A percentile compares a stretch with the other conserved stretches of the same genome.
phyloP scores from a whole-genome alignment of 306 rosid species.

The Ceratonia siliqua region DNA sequence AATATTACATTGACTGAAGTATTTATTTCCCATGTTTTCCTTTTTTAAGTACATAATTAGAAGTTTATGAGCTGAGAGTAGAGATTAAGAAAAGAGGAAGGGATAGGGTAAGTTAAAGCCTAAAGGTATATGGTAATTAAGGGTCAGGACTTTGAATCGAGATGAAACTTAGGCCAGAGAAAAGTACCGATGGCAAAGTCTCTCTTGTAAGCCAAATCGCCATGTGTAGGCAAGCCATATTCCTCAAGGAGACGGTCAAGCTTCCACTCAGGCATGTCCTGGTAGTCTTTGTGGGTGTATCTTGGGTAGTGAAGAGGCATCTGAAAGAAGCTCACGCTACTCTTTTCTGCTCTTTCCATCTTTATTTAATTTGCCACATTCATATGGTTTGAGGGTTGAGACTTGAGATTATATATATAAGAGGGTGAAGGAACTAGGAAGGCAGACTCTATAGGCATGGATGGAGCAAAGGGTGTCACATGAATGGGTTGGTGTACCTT shows the following conservation, averaged over 20 bases:
- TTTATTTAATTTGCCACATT: too few relatives aligned
- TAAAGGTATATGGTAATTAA: too few relatives aligned
- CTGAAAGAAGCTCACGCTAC: constrained; percentile 49
- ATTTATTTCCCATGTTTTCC: too few relatives aligned
- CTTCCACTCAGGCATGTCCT: constrained; percentile 82
- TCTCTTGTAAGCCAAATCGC: constrained; percentile 72
- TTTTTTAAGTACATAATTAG: too few relatives aligned
- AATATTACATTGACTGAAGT: not conserved
- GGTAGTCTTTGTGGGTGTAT: constrained; percentile 68
- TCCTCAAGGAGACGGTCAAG: constrained; percentile 66
- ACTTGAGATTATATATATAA: too few relatives aligned
- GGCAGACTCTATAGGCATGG: constrained; percentile 50
- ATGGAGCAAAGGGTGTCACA: constrained; percentile 49
- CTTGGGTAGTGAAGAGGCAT: constrained; percentile 86
- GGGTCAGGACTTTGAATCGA: not conserved
- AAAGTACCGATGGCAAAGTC: constrained; percentile 79
- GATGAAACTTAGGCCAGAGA: constrained; percentile 59
- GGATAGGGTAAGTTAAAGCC: too few relatives aligned
- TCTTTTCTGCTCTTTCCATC: constrained; percentile 49
- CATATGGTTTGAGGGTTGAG: too few relatives aligned
- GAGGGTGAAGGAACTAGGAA: too few relatives aligned
- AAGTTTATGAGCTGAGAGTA: too few relatives aligned
- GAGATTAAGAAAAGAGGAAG: too few relatives aligned
- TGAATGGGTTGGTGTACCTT: constrained; percentile 67
- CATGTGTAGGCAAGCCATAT: constrained; percentile 64